Evolutionary conservation across 108 stramenopile genomes (phyloP).

Genomic region (Nannochloropsis salina): DNA sequence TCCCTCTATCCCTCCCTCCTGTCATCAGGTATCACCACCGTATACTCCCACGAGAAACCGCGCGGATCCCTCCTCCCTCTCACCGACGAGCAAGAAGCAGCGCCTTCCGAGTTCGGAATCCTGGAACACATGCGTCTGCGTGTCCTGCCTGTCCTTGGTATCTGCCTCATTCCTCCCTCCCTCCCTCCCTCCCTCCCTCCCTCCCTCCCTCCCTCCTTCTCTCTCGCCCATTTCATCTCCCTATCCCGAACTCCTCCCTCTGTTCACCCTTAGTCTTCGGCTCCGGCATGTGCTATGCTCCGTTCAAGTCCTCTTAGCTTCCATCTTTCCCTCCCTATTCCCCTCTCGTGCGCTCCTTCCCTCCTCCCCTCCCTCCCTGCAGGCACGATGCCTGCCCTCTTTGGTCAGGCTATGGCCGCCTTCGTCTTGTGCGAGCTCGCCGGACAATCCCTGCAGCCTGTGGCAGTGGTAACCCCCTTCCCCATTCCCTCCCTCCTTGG

Average conservation of each 20-base stretch:
- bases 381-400: conserved; percentile 89
- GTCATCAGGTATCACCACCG: conserved; percentile 55
- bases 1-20: background rate
- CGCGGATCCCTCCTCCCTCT: conserved; percentile 72
- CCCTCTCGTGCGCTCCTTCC: background rate
- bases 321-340: background rate
- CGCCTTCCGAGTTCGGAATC: conserved; percentile 68
- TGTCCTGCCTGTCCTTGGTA: conserved; percentile 76
- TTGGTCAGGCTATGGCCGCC: conserved; percentile 82
- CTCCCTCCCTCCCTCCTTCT: too few relatives aligned
- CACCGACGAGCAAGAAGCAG: conserved; percentile 74
- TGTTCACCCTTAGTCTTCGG: too few relatives aligned
- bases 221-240: too few relatives aligned
- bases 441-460: conserved; percentile 65
- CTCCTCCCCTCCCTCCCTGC: background rate
- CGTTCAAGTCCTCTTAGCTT: too few relatives aligned
- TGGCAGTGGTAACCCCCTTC: background rate
- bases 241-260: too few relatives aligned
- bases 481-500: background rate
- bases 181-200: background rate
- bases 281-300: too few relatives aligned
- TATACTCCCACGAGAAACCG: conserved; percentile 79
- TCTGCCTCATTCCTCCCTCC: background rate
- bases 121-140: conserved; percentile 80
- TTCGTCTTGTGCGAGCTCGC: conserved; percentile 76